Percentiles rank a stretch among this genome's conserved stretches.
Evolutionary conservation across 2,329 filamentous ascomycete genomes (phyloP).

Genomic region (Aspergillus udagawae): DNA sequence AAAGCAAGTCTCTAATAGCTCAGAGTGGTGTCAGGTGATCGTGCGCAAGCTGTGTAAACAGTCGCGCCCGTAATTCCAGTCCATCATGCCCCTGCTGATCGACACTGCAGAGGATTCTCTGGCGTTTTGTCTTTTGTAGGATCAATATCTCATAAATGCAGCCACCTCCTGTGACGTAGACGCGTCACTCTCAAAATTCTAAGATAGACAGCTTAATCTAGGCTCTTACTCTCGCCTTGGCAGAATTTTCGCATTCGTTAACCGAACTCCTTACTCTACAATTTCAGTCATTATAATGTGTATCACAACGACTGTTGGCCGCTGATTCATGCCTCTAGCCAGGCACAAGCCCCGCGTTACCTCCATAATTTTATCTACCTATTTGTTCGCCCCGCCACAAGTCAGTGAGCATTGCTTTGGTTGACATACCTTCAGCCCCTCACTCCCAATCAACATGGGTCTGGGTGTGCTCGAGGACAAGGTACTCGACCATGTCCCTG

Average conservation of each 20-base stretch:
- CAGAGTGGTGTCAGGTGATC: background rate
- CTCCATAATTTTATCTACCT: background rate
- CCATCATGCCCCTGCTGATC: background rate
- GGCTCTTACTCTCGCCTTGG: background rate
- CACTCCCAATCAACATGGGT: constrained; percentile 48
- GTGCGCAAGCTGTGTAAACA: background rate
- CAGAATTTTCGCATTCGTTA: background rate
- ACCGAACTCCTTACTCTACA: background rate
- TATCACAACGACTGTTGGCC: background rate
- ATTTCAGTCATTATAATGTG: background rate
- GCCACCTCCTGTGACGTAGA: background rate
- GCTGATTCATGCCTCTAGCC: background rate
- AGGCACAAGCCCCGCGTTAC: background rate
- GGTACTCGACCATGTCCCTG: constrained; percentile 67
- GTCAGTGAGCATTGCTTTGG: background rate
- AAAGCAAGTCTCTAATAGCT: background rate
- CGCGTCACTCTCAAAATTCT: background rate
- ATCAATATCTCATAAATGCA: background rate
- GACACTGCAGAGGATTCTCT: background rate
- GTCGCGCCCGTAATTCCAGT: too few species aligned
- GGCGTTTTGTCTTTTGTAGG: background rate
- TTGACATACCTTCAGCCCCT: background rate
- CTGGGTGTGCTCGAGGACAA: constrained; percentile 70
- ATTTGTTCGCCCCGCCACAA: background rate
- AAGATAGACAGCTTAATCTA: background rate